Conservation (phyloP, 139 green algal genomes). For the Chlorella sp. region DNA sequence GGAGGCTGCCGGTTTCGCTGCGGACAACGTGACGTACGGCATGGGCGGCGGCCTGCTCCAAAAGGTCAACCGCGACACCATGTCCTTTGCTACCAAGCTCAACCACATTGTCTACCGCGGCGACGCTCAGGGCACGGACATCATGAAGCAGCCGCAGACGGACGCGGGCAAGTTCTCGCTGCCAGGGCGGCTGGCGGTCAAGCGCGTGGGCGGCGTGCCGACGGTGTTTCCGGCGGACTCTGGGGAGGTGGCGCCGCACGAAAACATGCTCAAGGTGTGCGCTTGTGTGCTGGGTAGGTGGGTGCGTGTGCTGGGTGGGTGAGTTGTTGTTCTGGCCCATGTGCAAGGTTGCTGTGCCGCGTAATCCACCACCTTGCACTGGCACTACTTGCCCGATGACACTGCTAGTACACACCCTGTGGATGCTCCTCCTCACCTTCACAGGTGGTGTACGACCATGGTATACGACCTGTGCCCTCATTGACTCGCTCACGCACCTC, state of each 20-base stretch:
- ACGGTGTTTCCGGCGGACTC: conserved; percentile 68
- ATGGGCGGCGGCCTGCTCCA: conserved; percentile 92
- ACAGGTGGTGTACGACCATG: no score
- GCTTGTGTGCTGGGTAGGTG: no score
- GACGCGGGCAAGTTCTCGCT: conserved; percentile 68
- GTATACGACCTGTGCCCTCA: no score
- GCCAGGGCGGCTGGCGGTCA: conserved; percentile 73
- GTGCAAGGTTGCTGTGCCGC: no score
- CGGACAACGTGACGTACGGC: conserved; percentile 76
- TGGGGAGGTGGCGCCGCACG: conserved; percentile 45
- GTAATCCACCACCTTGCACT: no score
- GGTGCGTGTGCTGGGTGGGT: no score
- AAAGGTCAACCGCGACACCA: conserved; percentile 81
- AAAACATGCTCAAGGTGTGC: conserved; percentile 59
- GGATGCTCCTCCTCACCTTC: no score
- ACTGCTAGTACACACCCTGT: no score
- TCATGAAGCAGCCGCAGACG: conserved; percentile 77
- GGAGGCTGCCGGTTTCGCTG: conserved; percentile 62
- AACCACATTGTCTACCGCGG: conserved; percentile 75
- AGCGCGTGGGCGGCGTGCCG: conserved; percentile 64
- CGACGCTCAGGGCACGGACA: conserved; percentile 37
- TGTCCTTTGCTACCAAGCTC: conserved; percentile 91
- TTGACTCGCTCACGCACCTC: no score
- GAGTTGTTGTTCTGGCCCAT: no score
- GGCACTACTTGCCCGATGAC: no score